These are phyloP conservation scores for Penicillium odoratum DNA, from an alignment of 495 filamentous ascomycete species.

Conservation along the genomic window DNA sequence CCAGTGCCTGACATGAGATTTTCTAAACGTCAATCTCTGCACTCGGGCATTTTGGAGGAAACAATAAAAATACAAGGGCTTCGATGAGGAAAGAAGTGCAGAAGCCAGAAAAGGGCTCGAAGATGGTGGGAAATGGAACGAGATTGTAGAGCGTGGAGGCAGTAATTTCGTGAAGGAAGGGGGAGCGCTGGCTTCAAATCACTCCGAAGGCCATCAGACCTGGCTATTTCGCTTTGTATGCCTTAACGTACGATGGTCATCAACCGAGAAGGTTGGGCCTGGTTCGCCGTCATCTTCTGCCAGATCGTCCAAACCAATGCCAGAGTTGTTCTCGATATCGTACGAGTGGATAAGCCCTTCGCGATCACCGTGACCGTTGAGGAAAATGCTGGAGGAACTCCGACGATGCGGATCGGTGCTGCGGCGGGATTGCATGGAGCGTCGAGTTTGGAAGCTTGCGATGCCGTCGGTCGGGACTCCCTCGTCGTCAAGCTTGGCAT, in stretches of 20 bases:
- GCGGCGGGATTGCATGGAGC: slow-evolving; percentile 87
- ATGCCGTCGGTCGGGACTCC: slow-evolving; percentile 89
- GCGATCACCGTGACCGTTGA: slow-evolving; percentile 58
- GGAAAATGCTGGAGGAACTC: slow-evolving; percentile 57
- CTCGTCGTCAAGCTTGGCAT: slow-evolving; percentile 63
- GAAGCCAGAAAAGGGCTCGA: slow-evolving; percentile 7
- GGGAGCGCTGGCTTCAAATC: slow-evolving; percentile 11
- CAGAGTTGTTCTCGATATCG: slow-evolving; percentile 68
- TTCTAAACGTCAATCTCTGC: slow-evolving; percentile 18
- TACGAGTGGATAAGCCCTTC: slow-evolving; percentile 82
- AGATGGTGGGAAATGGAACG: slow-evolving; percentile 14
- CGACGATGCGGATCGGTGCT: slow-evolving; percentile 57
- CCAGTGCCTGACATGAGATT: slow-evolving; percentile 32
- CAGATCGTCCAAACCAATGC: slow-evolving; percentile 65
- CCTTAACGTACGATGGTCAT: slow-evolving; percentile 25
- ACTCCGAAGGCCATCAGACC: slow-evolving; percentile 17
- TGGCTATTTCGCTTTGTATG: slow-evolving; percentile 45
- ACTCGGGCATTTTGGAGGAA: slow-evolving; percentile 32
- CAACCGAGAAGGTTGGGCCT: slow-evolving; percentile 39
- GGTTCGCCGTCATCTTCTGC: slow-evolving; percentile 66
- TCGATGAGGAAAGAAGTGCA: slow-evolving; percentile 10
- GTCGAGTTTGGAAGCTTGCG: slow-evolving; percentile 81
- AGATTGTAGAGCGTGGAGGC: slow-evolving; percentile 23
- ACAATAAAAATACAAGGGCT: slow-evolving; percentile 39
- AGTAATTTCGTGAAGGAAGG: slow-evolving; percentile 24